Evolutionary conservation across 2,329 filamentous ascomycete genomes (phyloP).

Genomic region (Monosporascus sp.): DNA sequence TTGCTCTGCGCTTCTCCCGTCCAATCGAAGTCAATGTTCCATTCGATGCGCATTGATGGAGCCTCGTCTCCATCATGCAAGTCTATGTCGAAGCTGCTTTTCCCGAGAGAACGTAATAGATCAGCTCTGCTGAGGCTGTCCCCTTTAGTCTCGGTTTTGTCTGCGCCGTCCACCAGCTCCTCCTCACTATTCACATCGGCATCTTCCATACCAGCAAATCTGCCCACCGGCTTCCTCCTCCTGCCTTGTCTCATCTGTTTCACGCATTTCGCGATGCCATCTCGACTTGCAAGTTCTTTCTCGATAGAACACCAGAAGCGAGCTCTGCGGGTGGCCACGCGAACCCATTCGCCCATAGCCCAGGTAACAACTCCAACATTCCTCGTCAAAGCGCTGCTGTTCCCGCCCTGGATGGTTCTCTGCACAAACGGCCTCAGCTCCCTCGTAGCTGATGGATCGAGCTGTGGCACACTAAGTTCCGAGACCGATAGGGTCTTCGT

Average conservation of each 20-base stretch:
- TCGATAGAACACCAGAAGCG: conserved; percentile 57
- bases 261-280: conserved; percentile 26
- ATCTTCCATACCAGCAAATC: not conserved
- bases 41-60: conserved; percentile 50
- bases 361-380: conserved; percentile 60
- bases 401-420: conserved; percentile 31
- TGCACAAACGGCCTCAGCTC: conserved; percentile 55
- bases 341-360: conserved; percentile 66
- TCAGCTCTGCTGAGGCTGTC: conserved; percentile 33
- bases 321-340: conserved; percentile 55
- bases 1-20: conserved; percentile 63
- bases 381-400: conserved; percentile 41
- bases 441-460: conserved; percentile 53
- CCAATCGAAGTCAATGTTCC: conserved; percentile 67
- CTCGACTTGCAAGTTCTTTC: conserved; percentile 36
- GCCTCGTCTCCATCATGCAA: conserved; percentile 27
- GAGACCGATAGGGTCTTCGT: conserved; percentile 46
- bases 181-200: conserved; percentile 10
- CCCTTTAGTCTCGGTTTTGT: conserved; percentile 11
- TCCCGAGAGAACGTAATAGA: conserved; percentile 50
- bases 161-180: conserved; percentile 17
- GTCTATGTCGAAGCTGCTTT: conserved; percentile 42
- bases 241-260: conserved; percentile 23
- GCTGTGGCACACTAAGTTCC: conserved; percentile 45
- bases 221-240: conserved; percentile 17